These are phyloP conservation scores for Medicago lupulina DNA, from an alignment of 306 rosid genomes.

Conservation along the genomic window DNA sequence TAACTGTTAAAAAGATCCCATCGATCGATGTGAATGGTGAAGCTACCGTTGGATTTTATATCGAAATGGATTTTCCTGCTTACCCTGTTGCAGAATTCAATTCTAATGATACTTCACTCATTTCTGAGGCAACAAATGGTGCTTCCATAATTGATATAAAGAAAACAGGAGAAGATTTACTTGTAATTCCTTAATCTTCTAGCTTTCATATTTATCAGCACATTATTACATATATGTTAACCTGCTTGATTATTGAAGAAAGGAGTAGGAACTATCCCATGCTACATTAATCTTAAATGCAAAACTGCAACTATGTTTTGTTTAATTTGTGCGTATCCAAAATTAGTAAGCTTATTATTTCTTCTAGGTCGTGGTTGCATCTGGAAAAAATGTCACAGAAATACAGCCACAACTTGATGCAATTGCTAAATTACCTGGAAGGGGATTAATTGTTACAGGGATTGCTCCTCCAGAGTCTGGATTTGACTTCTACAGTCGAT, in stretches of 20 bases:
- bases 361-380: slow-evolving; percentile 59
- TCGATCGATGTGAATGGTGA: slow-evolving; percentile 4
- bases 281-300: no score
- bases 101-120: slow-evolving; percentile 37
- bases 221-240: no score
- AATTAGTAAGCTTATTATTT: slow-evolving; percentile 23
- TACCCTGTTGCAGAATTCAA: slow-evolving; percentile 43
- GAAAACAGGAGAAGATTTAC: slow-evolving; percentile 37
- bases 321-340: slow-evolving; percentile 18
- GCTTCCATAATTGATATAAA: slow-evolving; percentile 47
- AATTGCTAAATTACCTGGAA: slow-evolving; percentile 59
- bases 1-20: slow-evolving; percentile 52
- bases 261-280: no score
- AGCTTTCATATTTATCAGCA: neutral
- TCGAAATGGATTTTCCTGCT: slow-evolving; percentile 59
- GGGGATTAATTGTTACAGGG: slow-evolving; percentile 67
- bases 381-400: slow-evolving; percentile 54
- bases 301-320: neutral
- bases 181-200: slow-evolving; percentile 45
- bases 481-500: slow-evolving; percentile 73
- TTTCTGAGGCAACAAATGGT: slow-evolving; percentile 52
- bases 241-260: no score
- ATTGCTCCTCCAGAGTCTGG: slow-evolving; percentile 62
- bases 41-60: slow-evolving; percentile 14
- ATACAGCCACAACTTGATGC: slow-evolving; percentile 56